Evolutionary conservation across 305 asterid species (phyloP).

Genomic region (Plantago lanceolata): DNA sequence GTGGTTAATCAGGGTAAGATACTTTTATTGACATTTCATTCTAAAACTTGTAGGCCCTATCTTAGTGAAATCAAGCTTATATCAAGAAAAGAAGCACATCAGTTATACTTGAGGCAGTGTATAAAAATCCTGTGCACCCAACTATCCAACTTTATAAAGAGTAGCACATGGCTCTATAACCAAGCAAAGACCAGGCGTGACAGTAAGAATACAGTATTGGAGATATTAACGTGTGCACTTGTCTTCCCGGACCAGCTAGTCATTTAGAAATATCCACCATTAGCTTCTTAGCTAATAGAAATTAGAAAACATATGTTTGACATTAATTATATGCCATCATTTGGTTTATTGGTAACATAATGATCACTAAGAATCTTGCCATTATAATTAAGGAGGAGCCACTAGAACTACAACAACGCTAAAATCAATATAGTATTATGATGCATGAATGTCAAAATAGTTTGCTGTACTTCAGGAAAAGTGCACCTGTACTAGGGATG

Average conservation of each 20-base stretch:
- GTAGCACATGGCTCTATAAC: not conserved
- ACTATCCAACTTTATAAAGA: not conserved
- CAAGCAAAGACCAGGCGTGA: not conserved
- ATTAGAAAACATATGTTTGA: too few species aligned
- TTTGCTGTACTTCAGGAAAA: constrained; percentile 1
- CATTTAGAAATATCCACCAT: too few species aligned
- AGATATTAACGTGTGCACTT: not conserved
- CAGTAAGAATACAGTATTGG: not conserved
- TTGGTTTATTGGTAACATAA: too few species aligned
- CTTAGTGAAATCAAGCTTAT: not conserved
- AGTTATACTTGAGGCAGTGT: not conserved
- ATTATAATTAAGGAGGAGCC: too few species aligned
- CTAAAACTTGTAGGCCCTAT: not conserved
- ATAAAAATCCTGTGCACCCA: not conserved
- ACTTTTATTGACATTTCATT: not conserved
- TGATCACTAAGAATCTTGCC: too few species aligned
- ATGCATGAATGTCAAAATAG: too few species aligned
- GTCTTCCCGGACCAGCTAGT: not conserved
- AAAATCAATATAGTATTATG: too few species aligned
- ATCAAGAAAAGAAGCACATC: too few species aligned
- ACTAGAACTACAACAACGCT: too few species aligned
- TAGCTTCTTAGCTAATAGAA: too few species aligned
- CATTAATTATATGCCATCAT: too few species aligned
- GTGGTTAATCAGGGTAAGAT: not conserved
- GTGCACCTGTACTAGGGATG: constrained; percentile 4